Conservation (phyloP, 768 basidiomycete genomes). For the Cystoderma amianthinum region DNA sequence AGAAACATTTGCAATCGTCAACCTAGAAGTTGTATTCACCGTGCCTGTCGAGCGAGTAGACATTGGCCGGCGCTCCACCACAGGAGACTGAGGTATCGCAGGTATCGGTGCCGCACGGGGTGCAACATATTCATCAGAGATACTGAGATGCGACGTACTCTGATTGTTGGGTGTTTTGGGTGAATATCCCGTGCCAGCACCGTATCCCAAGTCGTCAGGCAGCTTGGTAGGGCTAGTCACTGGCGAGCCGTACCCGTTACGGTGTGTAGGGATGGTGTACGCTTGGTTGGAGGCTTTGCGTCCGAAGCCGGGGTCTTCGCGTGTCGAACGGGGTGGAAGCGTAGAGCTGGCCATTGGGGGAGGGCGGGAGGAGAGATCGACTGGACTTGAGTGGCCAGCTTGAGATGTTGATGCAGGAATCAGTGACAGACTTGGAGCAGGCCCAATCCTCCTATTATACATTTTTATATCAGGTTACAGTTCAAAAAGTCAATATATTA, state of each 20-base stretch:
- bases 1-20: conserved; percentile 33
- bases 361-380: not conserved
- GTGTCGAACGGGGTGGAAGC: not conserved
- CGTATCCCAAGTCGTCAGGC: conserved; percentile 10
- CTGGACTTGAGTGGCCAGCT: not conserved
- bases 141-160: conserved; percentile 7
- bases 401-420: not conserved
- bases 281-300: not conserved
- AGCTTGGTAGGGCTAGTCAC: not conserved
- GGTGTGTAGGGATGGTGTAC: not conserved
- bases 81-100: conserved; percentile 2
- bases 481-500: too few species aligned
- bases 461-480: not conserved
- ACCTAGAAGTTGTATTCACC: conserved; percentile 20
- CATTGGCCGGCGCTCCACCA: conserved; percentile 13
- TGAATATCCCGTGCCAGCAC: conserved; percentile 3
- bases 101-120: conserved; percentile 7
- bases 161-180: conserved; percentile 1
- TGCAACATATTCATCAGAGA: conserved; percentile 12
- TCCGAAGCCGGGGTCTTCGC: not conserved
- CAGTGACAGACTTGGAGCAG: not conserved
- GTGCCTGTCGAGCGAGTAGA: conserved; percentile 17
- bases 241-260: too few species aligned
- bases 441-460: not conserved
- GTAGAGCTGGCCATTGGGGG: too few species aligned